Base-by-base conservation (phyloP, 495 filamentous ascomycete species). In the Penicillium psychrofluorescens region DNA sequence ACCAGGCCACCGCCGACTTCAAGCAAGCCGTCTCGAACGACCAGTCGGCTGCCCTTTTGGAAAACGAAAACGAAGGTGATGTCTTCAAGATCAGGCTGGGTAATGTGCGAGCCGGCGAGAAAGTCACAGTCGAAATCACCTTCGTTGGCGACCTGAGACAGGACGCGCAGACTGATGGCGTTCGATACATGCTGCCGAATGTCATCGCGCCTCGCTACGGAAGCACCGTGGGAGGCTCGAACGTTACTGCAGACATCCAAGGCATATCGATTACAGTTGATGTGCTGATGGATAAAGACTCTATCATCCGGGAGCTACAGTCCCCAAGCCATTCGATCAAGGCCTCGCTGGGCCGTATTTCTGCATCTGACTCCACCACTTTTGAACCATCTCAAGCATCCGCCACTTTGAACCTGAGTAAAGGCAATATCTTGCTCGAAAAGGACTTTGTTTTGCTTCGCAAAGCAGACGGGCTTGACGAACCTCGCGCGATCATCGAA, bases 311-410 rank as follows among this genome's bases (percentile, higher is more conserved):
- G 45, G 68, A 64, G 33, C 56, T 88, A 15, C 76, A 78, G 46
- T 84, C 78, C 0, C 81, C 83, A 1, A 78, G 71, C n/a, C 85
- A 88, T 50, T 79, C 78, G 4, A 80, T 87, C 41, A 65, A 78
- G 1, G 72, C 86, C 6, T 70, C 70, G 0, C 63, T 86, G 30
- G 85, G 83, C 7, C 75, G 68, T 15, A 72, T 68, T 5, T 81
- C 80, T 7, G 53, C 56, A 3, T 59, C 65, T 4, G 15, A 29
- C 1, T 10, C 28, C 2, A 58, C 63, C 28, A 56, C 64, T 11
- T 77, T 79, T 48, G 70, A 66, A 8, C 65, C 80, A 8, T 61
- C 65, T 27, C 74, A 71, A 50, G 81, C 80, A 0, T 83, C 78
- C 28, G 83, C 81, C 11, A 83, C 71, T 0, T 56, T 88, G 13